A percentile compares a stretch with the other conserved stretches of the same genome.
These are phyloP conservation scores for Friedmanniomyces endolithicus DNA, from an alignment of 495 filamentous ascomycete species.

Conservation along the genomic window DNA sequence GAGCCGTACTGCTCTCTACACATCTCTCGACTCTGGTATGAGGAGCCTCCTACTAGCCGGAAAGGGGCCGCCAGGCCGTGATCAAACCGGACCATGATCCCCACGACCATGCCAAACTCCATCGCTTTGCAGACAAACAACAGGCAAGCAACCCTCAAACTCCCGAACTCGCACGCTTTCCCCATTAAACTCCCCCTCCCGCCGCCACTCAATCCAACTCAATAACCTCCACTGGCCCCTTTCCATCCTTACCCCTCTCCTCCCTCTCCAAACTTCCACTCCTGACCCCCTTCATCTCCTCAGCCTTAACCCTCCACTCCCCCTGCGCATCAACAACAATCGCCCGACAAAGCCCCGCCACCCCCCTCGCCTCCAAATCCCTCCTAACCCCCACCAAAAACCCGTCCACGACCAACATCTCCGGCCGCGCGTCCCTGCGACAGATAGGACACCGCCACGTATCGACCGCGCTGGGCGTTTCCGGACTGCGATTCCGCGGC, in stretches of 20 bases:
- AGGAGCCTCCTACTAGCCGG: too few species aligned
- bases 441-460: conserved; percentile 79
- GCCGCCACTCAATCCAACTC: conserved; percentile 11
- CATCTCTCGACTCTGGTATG: too few species aligned
- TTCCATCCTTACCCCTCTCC: background rate
- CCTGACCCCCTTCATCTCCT: conserved; percentile 14
- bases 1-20: too few species aligned
- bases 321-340: conserved; percentile 32
- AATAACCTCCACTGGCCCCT: conserved; percentile 10
- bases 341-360: conserved; percentile 22
- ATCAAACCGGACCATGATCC: too few species aligned
- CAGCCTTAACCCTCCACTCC: conserved; percentile 27
- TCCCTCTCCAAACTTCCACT: conserved; percentile 12
- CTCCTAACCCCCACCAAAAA: conserved; percentile 51
- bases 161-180: too few species aligned
- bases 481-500: conserved; percentile 28
- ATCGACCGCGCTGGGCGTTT: conserved; percentile 48
- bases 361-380: conserved; percentile 20
- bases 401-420: conserved; percentile 51
- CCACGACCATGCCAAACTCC: too few species aligned
- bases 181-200: background rate
- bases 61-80: too few species aligned
- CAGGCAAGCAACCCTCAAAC: too few species aligned
- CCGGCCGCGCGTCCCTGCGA: conserved; percentile 57
- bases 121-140: background rate